phyloP scores from a whole-genome alignment of 163 green algal genomes.

The Trebouxia gelatinosa region DNA sequence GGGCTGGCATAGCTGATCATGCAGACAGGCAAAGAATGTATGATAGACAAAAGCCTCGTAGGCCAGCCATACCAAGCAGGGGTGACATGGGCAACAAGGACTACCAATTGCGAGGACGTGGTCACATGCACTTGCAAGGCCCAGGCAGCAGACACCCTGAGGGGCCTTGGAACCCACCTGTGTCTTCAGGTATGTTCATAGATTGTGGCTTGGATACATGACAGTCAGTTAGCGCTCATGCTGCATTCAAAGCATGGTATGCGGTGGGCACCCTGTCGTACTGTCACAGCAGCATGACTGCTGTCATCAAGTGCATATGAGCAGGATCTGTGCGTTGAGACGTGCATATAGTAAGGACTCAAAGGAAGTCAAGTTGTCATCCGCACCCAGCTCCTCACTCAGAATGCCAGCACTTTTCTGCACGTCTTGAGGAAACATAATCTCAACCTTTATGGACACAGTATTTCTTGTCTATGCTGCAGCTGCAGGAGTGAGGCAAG shows the following conservation, averaged over 20 bases:
- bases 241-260: neutral
- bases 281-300: neutral
- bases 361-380: too few species aligned
- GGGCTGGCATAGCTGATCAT: constrained; percentile 2
- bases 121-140: neutral
- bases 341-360: too few species aligned
- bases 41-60: neutral
- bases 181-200: neutral
- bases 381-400: too few species aligned
- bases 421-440: neutral
- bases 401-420: neutral
- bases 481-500: neutral
- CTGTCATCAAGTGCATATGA: neutral
- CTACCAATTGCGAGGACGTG: neutral
- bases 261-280: neutral
- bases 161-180: neutral
- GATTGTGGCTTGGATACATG: neutral
- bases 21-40: constrained; percentile 19
- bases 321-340: too few species aligned
- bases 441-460: neutral
- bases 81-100: too few species aligned
- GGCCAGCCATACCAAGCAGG: neutral
- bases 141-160: neutral
- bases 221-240: neutral
- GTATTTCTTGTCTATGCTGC: neutral